Evolutionary conservation across 176 grass and related monocot genomes (phyloP).

Genomic region (Raddia distichophylla): DNA sequence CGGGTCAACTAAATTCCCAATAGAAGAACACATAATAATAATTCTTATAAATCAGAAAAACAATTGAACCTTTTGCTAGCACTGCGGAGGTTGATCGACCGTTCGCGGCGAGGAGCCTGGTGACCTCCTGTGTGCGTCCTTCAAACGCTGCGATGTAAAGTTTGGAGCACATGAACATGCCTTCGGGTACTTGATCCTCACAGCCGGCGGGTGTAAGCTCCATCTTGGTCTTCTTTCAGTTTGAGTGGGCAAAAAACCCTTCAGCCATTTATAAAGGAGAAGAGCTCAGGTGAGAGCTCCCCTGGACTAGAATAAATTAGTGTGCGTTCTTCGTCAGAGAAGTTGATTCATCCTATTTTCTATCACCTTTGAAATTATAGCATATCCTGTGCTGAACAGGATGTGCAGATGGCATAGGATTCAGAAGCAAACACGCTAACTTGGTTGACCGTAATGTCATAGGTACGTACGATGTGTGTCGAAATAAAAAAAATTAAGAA

Average conservation of each 20-base stretch:
- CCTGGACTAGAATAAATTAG: background rate
- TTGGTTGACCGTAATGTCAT: no score
- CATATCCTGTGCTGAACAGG: background rate
- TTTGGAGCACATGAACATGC: constrained; percentile 34
- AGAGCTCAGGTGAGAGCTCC: background rate
- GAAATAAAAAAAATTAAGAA: no score
- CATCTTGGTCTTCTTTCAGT: background rate
- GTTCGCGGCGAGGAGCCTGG: background rate
- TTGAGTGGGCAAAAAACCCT: background rate
- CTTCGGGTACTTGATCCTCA: background rate
- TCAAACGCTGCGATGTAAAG: constrained; percentile 32
- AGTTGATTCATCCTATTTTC: background rate
- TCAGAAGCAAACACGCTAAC: background rate
- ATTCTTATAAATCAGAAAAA: background rate
- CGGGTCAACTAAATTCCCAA: background rate
- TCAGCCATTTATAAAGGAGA: background rate
- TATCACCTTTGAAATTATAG: background rate
- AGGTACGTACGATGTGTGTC: no score
- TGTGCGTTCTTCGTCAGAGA: background rate
- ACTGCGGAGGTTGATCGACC: background rate
- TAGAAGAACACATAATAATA: background rate
- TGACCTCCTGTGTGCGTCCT: background rate
- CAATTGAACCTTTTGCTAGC: background rate
- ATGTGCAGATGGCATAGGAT: background rate
- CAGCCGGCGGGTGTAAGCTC: background rate